These are phyloP conservation scores for Acarospora socialis DNA, from an alignment of 2,329 filamentous ascomycete genomes.

Conservation along the genomic window DNA sequence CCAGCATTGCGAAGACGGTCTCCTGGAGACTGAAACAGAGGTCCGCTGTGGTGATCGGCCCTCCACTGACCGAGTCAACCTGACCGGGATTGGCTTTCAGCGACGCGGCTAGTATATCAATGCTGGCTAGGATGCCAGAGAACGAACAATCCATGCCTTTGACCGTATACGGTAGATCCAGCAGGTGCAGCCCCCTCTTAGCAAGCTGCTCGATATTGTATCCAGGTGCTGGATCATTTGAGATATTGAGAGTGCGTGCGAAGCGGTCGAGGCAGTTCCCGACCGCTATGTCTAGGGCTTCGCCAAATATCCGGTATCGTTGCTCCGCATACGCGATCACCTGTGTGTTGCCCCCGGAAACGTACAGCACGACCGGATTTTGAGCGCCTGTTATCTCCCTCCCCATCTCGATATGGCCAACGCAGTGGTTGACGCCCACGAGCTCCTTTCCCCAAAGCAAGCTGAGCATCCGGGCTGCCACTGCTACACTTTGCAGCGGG, in stretches of 20 bases:
- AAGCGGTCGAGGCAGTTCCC: conserved; percentile 96
- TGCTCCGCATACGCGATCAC: conserved; percentile 93
- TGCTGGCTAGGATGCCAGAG: conserved; percentile 72
- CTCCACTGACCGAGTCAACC: conserved; percentile 24
- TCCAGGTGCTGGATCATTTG: conserved; percentile 89
- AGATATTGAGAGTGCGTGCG: conserved; percentile 76
- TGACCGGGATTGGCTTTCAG: conserved; percentile 28
- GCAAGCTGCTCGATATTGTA: conserved; percentile 98
- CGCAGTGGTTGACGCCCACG: conserved; percentile 93
- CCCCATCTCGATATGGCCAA: conserved; percentile 97
- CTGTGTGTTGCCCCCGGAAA: conserved; percentile 91
- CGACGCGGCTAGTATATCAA: conserved; percentile 64
- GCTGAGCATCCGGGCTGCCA: conserved; percentile 68
- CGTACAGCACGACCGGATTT: conserved; percentile 92
- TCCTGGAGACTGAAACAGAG: conserved; percentile 92
- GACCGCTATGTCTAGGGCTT: conserved; percentile 93
- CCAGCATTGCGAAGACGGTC: conserved; percentile 90
- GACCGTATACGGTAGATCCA: conserved; percentile 88
- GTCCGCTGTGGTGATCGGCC: conserved; percentile 61
- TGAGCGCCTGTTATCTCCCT: conserved; percentile 76
- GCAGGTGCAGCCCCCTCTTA: conserved; percentile 52
- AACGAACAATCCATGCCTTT: conserved; percentile 99
- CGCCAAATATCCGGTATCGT: conserved; percentile 93
- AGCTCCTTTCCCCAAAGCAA: conserved; percentile 80
- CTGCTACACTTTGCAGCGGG: conserved; percentile 70